Percentiles rank a stretch among this genome's conserved stretches.
Conservation (phyloP, 345 rosid genomes). For the Eucalyptus fibrosa region DNA sequence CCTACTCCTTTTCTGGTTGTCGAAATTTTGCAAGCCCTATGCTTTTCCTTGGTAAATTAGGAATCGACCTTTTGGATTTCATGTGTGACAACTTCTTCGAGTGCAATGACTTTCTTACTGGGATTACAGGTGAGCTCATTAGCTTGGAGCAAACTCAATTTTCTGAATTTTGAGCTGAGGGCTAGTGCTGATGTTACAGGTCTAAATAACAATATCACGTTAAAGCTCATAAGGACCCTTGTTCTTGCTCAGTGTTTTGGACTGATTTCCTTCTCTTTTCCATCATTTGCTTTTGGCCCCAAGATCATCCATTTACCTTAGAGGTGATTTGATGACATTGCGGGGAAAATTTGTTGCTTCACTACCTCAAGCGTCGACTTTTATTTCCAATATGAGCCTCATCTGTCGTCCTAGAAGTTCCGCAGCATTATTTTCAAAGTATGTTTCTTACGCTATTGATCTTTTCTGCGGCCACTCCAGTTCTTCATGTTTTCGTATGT, state of each 20-base stretch:
- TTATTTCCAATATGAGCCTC: not conserved
- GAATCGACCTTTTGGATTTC: not conserved
- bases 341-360: not conserved
- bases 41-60: not conserved
- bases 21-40: not conserved
- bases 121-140: not conserved
- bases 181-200: not conserved
- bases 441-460: not conserved
- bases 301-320: not conserved
- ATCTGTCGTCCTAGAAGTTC: not conserved
- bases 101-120: not conserved
- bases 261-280: not conserved
- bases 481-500: not conserved
- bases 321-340: not conserved
- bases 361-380: not conserved
- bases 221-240: not conserved
- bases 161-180: not conserved
- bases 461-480: not conserved
- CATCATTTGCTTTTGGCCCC: not conserved
- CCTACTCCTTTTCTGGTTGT: not conserved
- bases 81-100: not conserved
- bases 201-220: not conserved
- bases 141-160: not conserved
- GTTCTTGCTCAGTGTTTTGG: not conserved
- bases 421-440: not conserved